phyloP scores from a whole-genome alignment of 192 early-diverging fungal species.

The Gonapodya sp. region DNA sequence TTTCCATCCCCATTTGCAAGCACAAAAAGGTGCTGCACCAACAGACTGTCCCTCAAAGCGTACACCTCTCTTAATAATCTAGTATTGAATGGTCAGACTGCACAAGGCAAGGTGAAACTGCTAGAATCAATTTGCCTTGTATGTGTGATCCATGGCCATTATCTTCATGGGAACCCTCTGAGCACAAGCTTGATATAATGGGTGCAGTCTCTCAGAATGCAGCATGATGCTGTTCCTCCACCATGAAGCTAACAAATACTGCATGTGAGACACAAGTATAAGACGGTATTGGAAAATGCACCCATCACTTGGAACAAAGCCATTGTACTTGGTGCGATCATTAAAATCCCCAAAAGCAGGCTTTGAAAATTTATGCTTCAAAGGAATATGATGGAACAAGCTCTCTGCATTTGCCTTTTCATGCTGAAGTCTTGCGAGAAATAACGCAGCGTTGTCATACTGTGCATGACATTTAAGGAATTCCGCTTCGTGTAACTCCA shows the following conservation, averaged over 20 bases:
- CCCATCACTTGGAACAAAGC: not conserved
- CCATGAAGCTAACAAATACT: not conserved
- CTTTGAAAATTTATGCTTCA: not conserved
- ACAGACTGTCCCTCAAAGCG: not conserved
- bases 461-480: constrained; percentile 1
- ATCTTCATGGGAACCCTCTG: not conserved
- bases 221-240: constrained; percentile 1
- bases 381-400: not conserved
- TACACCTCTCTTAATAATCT: constrained; percentile 4
- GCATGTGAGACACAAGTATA: not conserved
- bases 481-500: not conserved
- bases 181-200: constrained; percentile 1
- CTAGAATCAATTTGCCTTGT: not conserved
- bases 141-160: constrained; percentile 1
- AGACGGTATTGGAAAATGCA: not conserved
- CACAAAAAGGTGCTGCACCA: not conserved
- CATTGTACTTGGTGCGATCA: constrained; percentile 1
- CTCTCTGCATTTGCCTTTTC: constrained; percentile 4
- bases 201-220: not conserved
- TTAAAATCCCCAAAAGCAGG: not conserved
- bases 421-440: not conserved
- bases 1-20: not conserved
- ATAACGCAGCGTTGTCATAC: not conserved
- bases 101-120: not conserved
- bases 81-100: not conserved